These are phyloP conservation scores for Ceratocystiopsis minuta DNA, from an alignment of 2,329 filamentous ascomycete species.

Conservation along the genomic window DNA sequence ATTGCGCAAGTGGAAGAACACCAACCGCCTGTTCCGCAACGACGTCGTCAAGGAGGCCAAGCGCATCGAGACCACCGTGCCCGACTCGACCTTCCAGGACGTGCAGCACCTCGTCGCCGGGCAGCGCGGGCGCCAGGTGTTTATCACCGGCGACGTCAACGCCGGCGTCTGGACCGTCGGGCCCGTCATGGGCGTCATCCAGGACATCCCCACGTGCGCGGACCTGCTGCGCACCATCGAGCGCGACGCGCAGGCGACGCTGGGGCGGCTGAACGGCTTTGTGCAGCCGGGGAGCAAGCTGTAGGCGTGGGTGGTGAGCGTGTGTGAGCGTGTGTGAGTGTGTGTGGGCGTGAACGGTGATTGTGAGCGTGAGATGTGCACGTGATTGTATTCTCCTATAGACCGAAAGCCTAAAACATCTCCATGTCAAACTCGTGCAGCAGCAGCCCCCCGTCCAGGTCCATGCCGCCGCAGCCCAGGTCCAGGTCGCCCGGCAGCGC, in stretches of 20 bases:
- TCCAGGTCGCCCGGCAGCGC: too few relatives aligned
- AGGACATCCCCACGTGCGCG: conserved; percentile 64
- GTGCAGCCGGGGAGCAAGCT: background rate
- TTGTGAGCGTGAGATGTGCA: too few relatives aligned
- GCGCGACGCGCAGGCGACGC: conserved; percentile 47
- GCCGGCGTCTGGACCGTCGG: conserved; percentile 93
- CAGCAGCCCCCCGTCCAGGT: too few relatives aligned
- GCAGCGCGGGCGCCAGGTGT: conserved; percentile 79
- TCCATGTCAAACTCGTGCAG: too few relatives aligned
- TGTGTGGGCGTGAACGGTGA: too few relatives aligned
- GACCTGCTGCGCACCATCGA: conserved; percentile 55
- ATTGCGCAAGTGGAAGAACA: conserved; percentile 83
- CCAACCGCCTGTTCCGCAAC: conserved; percentile 73
- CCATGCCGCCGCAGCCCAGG: too few relatives aligned
- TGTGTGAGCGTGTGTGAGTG: too few relatives aligned
- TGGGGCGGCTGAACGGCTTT: too few relatives aligned
- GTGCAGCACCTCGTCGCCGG: conserved; percentile 77
- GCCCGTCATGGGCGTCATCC: conserved; percentile 78
- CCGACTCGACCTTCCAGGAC: conserved; percentile 44
- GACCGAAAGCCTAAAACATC: too few relatives aligned
- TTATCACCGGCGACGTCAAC: conserved; percentile 78
- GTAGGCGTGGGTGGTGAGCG: too few relatives aligned
- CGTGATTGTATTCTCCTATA: too few relatives aligned
- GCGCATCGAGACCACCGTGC: conserved; percentile 41
- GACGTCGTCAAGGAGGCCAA: conserved; percentile 66